These are phyloP conservation scores for Ogataea zsoltii DNA, from an alignment of 805 yeast species.

Conservation along the genomic window DNA sequence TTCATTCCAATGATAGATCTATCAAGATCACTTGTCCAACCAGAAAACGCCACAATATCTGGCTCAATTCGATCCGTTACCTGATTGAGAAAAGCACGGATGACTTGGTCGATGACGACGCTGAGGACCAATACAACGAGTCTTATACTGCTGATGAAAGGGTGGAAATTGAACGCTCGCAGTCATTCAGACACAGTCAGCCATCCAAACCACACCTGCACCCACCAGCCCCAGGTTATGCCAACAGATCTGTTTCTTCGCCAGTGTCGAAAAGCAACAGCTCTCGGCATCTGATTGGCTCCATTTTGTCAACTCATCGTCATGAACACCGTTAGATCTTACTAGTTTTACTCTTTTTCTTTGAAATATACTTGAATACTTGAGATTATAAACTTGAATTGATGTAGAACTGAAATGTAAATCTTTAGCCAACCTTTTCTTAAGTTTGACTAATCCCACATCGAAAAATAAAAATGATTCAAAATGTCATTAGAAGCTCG, in stretches of 20 bases:
- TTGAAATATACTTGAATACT: too few species aligned
- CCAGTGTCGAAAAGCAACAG: constrained; percentile 18
- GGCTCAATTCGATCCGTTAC: constrained; percentile 84
- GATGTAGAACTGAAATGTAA: too few species aligned
- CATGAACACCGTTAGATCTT: background rate
- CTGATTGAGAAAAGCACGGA: constrained; percentile 65
- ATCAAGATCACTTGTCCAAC: constrained; percentile 86
- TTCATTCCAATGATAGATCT: constrained; percentile 61
- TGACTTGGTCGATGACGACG: constrained; percentile 51
- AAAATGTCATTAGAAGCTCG: constrained; percentile 11
- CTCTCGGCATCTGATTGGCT: constrained; percentile 18
- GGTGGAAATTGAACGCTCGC: constrained; percentile 31
- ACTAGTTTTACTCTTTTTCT: too few species aligned
- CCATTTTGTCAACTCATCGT: constrained; percentile 12
- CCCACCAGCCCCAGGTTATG: background rate
- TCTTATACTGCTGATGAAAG: constrained; percentile 29
- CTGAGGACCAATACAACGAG: constrained; percentile 37
- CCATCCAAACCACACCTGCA: constrained; percentile 19
- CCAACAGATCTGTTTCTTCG: constrained; percentile 12
- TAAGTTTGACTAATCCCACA: background rate
- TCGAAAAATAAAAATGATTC: background rate
- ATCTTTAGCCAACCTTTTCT: background rate
- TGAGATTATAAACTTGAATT: too few species aligned
- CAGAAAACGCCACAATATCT: constrained; percentile 82
- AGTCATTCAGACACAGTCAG: constrained; percentile 30